These are phyloP conservation scores for Mytilinidion resinicola DNA, from an alignment of 495 filamentous ascomycete species.

Conservation along the genomic window DNA sequence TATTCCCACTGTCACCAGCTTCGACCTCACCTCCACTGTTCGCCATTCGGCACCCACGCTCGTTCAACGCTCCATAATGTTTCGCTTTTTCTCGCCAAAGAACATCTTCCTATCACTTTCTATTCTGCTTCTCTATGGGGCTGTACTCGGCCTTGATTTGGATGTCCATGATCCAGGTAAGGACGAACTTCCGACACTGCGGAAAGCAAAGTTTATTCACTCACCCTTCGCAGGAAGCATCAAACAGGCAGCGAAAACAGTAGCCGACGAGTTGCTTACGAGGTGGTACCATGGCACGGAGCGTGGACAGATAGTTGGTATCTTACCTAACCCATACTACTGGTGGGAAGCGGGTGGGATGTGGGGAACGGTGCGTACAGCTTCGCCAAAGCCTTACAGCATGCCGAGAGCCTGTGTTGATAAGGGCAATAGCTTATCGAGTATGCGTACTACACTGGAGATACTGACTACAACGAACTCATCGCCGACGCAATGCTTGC, in stretches of 20 bases:
- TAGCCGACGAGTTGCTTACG: conserved; percentile 55
- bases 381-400: no score
- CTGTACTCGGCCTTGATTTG: no score
- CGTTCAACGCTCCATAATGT: no score
- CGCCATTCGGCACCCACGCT: no score
- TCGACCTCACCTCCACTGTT: no score
- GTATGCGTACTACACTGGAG: conserved; percentile 73
- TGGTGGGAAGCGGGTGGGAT: conserved; percentile 73
- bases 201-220: no score
- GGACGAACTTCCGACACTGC: no score
- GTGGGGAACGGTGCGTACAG: conserved; percentile 44
- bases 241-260: conserved; percentile 51
- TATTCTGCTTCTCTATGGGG: no score
- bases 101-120: no score
- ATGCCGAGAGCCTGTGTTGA: not conserved
- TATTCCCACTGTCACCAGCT: no score
- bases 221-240: conserved; percentile 30
- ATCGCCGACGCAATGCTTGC: conserved; percentile 57
- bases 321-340: conserved; percentile 52
- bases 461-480: conserved; percentile 60
- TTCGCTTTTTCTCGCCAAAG: no score
- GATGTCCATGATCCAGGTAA: no score
- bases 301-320: conserved; percentile 55
- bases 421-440: conserved; percentile 50
- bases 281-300: conserved; percentile 57